Evolutionary conservation across 208 protist genomes (phyloP).

Genomic region (Leishmania mexicana): DNA sequence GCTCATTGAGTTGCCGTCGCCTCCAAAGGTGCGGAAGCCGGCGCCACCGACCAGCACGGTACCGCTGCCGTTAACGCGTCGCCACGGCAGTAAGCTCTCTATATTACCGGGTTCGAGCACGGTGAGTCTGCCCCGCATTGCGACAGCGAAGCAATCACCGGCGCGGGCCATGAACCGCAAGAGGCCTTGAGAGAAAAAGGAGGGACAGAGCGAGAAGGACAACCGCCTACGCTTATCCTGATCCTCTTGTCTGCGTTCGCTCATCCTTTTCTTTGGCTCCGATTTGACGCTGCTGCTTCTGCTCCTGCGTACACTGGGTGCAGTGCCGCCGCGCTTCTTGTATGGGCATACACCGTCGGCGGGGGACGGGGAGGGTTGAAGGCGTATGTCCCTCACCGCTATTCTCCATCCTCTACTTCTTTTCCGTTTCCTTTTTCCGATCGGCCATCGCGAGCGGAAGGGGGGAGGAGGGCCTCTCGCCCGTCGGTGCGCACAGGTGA

Average conservation of each 20-base stretch:
- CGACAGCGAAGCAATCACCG: neutral
- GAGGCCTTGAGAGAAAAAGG: neutral
- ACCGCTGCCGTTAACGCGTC: slow-evolving; percentile 1
- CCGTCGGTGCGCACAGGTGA: neutral
- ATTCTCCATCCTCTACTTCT: neutral
- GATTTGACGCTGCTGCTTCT: neutral
- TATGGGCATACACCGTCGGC: neutral
- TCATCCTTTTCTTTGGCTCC: neutral
- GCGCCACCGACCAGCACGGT: neutral
- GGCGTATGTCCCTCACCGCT: neutral
- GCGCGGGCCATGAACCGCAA: neutral
- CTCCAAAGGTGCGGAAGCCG: slow-evolving; percentile 19
- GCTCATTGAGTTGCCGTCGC: slow-evolving; percentile 39
- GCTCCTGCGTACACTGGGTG: neutral
- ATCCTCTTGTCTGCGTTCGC: neutral
- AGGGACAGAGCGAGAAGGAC: neutral
- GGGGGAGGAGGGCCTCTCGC: too few relatives aligned
- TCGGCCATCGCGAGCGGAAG: neutral
- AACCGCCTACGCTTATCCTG: neutral
- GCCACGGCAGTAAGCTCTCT: slow-evolving; percentile 1
- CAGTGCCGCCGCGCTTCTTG: neutral
- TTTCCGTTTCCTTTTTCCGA: neutral
- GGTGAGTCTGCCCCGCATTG: slow-evolving; percentile 11
- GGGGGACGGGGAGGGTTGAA: neutral
- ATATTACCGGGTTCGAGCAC: neutral